Conservation (phyloP, 345 rosid species). For the Murraya koenigii region DNA sequence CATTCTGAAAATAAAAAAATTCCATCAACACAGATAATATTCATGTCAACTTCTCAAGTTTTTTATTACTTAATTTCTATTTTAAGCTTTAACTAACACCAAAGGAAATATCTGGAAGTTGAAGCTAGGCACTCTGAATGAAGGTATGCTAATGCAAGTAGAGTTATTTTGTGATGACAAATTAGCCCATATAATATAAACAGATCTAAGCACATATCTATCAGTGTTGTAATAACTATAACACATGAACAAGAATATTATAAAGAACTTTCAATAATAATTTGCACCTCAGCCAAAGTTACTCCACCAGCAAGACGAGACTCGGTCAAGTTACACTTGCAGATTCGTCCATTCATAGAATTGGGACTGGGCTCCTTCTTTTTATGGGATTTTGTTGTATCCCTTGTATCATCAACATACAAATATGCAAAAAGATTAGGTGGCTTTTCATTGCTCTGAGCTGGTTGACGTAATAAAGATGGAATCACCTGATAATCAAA, state of each 20-base stretch:
- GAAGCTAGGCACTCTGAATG: background rate
- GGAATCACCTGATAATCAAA: constrained; percentile 72
- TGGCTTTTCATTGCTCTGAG: constrained; percentile 31
- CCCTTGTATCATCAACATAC: constrained; percentile 47
- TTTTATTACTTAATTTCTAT: background rate
- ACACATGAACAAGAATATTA: background rate
- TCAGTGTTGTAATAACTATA: background rate
- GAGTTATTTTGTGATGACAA: background rate
- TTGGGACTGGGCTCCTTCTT: constrained; percentile 4
- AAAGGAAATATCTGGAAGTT: background rate
- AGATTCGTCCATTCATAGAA: constrained; percentile 49
- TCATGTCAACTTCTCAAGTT: background rate
- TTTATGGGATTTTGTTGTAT: background rate
- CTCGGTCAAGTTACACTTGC: constrained; percentile 70
- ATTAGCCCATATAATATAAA: background rate
- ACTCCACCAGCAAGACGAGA: constrained; percentile 57
- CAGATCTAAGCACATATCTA: background rate
- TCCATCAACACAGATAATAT: background rate
- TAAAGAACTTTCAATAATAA: background rate
- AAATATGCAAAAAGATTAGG: constrained; percentile 61
- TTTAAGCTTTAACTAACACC: background rate
- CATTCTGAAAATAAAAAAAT: background rate
- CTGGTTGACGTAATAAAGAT: constrained; percentile 40
- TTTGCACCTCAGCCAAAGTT: constrained; percentile 65
- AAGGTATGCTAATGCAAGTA: background rate